Evolutionary conservation across 1,139 yeast genomes (phyloP), one percentile per base, ranked within the genome.

Genomic region (Debaryomyces subglobosus): DNA sequence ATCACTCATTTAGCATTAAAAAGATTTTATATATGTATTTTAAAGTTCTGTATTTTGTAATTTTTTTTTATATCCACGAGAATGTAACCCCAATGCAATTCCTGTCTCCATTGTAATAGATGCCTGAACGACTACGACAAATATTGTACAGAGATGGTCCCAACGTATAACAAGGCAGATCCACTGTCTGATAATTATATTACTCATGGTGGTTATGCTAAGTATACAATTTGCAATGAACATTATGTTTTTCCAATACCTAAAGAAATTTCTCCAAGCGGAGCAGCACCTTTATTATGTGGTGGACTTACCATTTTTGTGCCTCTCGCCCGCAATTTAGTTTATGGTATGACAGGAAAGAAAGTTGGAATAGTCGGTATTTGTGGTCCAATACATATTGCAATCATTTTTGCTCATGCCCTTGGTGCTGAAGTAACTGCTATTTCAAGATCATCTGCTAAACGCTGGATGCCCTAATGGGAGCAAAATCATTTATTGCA

Each of bases 271-370:
- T 65, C 69, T 16, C 63, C 77, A 24, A 71, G 68, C 46, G 63
- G 67, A 45, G 88, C 83, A 33, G 87, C 86, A 16, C 88, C 89
- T 20, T 71, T 85, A 61, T 67, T 84, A 70, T 85, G 89, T 69
- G 89, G 84, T 36, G 89, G 89, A 49, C 69, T 82, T 57, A 85
- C 89, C 20, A 82, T 79, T 1, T 84, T 69, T 65, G 72, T 83
- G 5, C 89, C 89, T 36, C 62, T 84, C 51, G 65, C 63, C 44
- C 63, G 73, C 59, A 62, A 66, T 52, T 55, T 70, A 32, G 65
- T 67, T 56, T 49, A 56, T 39, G 61, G 64, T 29, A 64, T 64
- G 37, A 59, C 48, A 35, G 71, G 72, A n/a, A 70, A 69, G 52
- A 76, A 77, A 49, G 76, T 76, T 49, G 84, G 81, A 46, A 65